Percentiles rank a stretch among this genome's conserved stretches.
Evolutionary conservation across 192 early-diverging fungal species (phyloP).

Genomic region (Linnemannia hyalina): DNA sequence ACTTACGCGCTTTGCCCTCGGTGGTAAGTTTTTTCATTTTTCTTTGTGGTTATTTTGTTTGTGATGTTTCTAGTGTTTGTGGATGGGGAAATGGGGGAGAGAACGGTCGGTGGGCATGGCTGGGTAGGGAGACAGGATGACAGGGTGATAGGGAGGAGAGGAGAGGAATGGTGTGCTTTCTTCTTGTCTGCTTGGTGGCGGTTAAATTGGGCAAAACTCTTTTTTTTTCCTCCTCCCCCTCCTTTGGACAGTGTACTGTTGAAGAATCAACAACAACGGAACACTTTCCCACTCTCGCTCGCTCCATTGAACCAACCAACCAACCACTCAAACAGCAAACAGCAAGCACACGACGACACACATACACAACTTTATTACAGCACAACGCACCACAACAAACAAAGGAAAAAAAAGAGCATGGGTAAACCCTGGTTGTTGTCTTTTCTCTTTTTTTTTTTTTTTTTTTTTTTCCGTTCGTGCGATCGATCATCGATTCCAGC

Average conservation of each 20-base stretch:
- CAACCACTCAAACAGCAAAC: background rate
- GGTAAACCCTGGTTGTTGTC: background rate
- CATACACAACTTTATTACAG: background rate
- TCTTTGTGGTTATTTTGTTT: background rate
- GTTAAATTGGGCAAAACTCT: background rate
- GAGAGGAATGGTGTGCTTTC: background rate
- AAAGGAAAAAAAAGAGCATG: background rate
- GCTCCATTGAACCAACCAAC: background rate
- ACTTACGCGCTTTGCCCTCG: constrained; percentile 34
- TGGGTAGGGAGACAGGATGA: background rate
- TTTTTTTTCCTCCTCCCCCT: background rate
- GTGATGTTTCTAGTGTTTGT: background rate
- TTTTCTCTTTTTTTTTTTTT: background rate
- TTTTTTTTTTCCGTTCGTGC: background rate
- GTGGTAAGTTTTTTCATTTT: constrained; percentile 28
- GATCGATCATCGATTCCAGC: background rate
- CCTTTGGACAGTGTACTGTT: background rate
- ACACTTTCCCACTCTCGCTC: background rate
- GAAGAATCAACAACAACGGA: background rate
- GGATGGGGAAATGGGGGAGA: background rate
- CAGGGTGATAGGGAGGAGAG: background rate
- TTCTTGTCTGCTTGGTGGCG: background rate
- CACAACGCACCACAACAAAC: background rate
- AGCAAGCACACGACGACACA: background rate
- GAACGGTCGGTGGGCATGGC: background rate